phyloP scores from a whole-genome alignment of 2,329 filamentous ascomycete genomes.

The Xylariaceae sp. region DNA sequence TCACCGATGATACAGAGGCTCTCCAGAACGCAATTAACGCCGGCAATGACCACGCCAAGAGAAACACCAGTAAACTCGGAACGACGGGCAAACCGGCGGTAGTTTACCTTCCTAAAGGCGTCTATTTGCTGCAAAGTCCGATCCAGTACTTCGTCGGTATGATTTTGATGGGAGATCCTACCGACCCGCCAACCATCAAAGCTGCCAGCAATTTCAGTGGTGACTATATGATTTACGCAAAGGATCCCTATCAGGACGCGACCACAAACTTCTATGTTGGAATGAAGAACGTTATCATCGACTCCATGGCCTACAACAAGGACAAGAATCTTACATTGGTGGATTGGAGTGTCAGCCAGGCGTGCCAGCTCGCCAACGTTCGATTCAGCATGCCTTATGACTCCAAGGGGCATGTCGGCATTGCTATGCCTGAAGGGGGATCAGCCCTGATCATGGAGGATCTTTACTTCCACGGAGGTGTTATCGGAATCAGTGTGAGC shows the following conservation, averaged over 20 bases:
- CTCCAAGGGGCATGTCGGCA: constrained; percentile 38
- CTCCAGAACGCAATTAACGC: constrained; percentile 25
- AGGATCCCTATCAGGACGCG: constrained; percentile 35
- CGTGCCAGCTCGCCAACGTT: constrained; percentile 42
- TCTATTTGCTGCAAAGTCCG: constrained; percentile 27
- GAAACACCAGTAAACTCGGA: constrained; percentile 21
- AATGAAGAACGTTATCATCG: constrained; percentile 43
- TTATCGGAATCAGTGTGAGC: constrained; percentile 19
- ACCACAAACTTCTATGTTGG: constrained; percentile 41
- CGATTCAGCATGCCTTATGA: constrained; percentile 40
- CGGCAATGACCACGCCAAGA: constrained; percentile 13
- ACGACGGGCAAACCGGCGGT: constrained; percentile 31
- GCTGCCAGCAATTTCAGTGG: constrained; percentile 26
- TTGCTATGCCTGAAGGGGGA: constrained; percentile 32
- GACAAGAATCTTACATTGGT: constrained; percentile 36
- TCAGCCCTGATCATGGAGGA: constrained; percentile 27
- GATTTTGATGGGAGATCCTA: constrained; percentile 42
- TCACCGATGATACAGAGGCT: constrained; percentile 25
- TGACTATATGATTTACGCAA: constrained; percentile 29
- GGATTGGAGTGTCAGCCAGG: constrained; percentile 44
- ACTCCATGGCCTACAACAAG: constrained; percentile 37
- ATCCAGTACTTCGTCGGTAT: constrained; percentile 36
- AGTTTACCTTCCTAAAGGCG: constrained; percentile 33
- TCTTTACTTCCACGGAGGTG: constrained; percentile 23
- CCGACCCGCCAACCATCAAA: constrained; percentile 36